These are phyloP conservation scores for Diplodia corticola DNA, from an alignment of 2,329 filamentous ascomycete genomes.

Conservation along the genomic window DNA sequence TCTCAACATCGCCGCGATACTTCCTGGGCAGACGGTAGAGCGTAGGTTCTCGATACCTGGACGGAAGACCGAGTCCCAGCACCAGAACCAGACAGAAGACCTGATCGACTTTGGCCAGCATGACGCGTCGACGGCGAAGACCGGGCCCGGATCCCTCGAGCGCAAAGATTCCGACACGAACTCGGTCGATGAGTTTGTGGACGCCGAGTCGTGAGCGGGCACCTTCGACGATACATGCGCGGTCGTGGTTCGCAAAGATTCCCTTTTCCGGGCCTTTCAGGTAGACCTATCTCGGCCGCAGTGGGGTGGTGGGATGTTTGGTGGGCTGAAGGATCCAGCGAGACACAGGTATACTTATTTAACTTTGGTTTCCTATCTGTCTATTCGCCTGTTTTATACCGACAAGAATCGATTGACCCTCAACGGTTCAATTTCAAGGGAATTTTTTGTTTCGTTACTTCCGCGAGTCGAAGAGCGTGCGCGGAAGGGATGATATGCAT, in stretches of 20 bases:
- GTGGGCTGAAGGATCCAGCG: neutral
- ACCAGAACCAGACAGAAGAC: constrained; percentile 36
- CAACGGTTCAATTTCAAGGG: constrained; percentile 17
- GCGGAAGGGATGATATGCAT: neutral
- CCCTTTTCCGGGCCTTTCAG: neutral
- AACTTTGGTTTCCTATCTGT: constrained; percentile 18
- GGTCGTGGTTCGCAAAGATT: neutral
- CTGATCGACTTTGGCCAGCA: constrained; percentile 61
- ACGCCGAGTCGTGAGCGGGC: constrained; percentile 43
- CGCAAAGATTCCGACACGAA: constrained; percentile 46
- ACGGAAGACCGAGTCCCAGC: constrained; percentile 40
- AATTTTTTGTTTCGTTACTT: neutral
- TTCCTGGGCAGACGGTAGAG: constrained; percentile 66
- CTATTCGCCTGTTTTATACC: constrained; percentile 17
- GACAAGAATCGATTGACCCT: constrained; percentile 18
- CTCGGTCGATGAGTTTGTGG: constrained; percentile 50
- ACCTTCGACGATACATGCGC: neutral
- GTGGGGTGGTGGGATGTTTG: neutral
- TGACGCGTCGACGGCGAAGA: constrained; percentile 29
- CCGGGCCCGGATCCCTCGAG: constrained; percentile 26
- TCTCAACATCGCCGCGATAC: constrained; percentile 78
- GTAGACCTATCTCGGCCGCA: constrained; percentile 9
- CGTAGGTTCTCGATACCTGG: constrained; percentile 58
- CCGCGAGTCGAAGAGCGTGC: neutral
- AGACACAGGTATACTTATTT: constrained; percentile 16